A percentile compares a stretch with the other conserved stretches of the same genome.
These are phyloP conservation scores for Rhododendron ovatum DNA, from an alignment of 148 eudicot species.

Conservation along the genomic window DNA sequence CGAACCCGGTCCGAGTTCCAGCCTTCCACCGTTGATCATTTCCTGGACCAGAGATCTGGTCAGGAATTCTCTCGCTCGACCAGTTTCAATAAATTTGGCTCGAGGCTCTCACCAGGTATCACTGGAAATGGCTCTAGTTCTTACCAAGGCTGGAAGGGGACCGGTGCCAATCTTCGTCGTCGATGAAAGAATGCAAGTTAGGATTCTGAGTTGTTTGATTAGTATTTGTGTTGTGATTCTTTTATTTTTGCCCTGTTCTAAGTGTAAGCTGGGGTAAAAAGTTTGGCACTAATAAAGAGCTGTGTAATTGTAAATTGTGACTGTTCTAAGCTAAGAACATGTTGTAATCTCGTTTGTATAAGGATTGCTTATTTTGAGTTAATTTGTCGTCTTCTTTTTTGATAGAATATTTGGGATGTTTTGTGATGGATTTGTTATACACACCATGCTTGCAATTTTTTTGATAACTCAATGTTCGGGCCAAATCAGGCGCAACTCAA, in stretches of 20 bases:
- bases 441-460: background rate
- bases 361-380: background rate
- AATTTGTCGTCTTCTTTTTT: background rate
- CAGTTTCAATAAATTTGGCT: background rate
- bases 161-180: background rate
- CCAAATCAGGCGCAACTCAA: too few relatives aligned
- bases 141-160: background rate
- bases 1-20: slow-evolving; percentile 8
- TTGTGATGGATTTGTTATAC: background rate
- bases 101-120: background rate
- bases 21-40: slow-evolving; percentile 1
- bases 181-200: background rate
- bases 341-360: background rate
- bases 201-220: background rate
- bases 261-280: background rate
- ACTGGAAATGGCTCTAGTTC: background rate
- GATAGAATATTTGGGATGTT: background rate
- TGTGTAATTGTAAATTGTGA: background rate
- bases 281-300: background rate
- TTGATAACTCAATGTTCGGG: too few relatives aligned
- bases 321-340: background rate
- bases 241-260: background rate
- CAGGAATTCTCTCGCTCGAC: background rate
- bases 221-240: background rate
- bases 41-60: background rate